Base-by-base conservation (phyloP, 176 grass and related monocot genomes). In the Carex myosuroides region DNA sequence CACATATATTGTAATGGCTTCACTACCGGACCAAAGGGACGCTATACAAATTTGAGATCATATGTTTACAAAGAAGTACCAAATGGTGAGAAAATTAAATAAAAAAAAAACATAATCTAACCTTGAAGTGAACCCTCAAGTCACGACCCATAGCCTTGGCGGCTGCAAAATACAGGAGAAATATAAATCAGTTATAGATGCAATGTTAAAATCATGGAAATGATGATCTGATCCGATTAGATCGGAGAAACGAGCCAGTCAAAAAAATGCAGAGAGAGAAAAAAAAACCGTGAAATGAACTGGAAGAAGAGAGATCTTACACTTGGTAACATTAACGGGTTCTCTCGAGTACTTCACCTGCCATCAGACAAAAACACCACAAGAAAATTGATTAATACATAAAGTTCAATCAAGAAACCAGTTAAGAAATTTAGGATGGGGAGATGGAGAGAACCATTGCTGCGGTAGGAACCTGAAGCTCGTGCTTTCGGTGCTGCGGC, bases 91-190 rank as follows among this genome's bases (percentile, higher is more conserved):
- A 10, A 22, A 81, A 16, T 30, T 55, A 37, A 41, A 70, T 5
- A 14, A 21, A 57, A 61, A 86, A 77, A 16, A 52, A 70, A 10
- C 13, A 22, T 52, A 62, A 86, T 78, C 54, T 44, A 44, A 97
- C 91, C 91, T 94, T 97, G 84, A 94, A 97, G 82, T 97, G 94
- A 69, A 94, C 92, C 82, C 94, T 92, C 74, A 92, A 85, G 86
- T 97, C 94, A 58, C 80, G 91, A 29, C 94, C 88, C 89, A 94
- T 90, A 60, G 94, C 90, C 91, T 97, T 97, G 58, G 92, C 88
- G 29, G 94, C 94, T 94, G 90, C 85, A 75, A 65, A 72, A 52
- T 83, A 48, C 50, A 77, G 0, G 0, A 88, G 20, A 35, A 35
- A 77, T 32, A 78, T 26, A 4, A 84, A 75, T 6, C 48, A 79